Percentiles rank a stretch among this genome's conserved stretches.
Evolutionary conservation across 2,329 filamentous ascomycete species (phyloP).

Genomic region (Neofusicoccum parvum): DNA sequence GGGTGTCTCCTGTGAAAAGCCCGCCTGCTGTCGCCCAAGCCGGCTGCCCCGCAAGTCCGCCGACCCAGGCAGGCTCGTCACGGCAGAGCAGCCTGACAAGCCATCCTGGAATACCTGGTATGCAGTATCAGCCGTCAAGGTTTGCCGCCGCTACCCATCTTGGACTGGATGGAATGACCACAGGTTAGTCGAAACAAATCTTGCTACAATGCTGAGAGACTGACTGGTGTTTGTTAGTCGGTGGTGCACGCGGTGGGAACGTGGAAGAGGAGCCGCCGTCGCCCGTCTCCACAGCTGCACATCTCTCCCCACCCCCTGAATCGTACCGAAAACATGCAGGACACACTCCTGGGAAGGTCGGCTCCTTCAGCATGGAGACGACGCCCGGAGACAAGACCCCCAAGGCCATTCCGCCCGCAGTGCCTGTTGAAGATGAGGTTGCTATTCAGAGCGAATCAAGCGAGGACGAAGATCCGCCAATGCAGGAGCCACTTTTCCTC

Average conservation of each 20-base stretch:
- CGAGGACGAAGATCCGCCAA: slow-evolving; percentile 21
- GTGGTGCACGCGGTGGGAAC: neutral
- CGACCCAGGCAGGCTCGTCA: neutral
- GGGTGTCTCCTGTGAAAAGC: slow-evolving; percentile 15
- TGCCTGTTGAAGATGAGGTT: neutral
- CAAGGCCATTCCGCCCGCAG: neutral
- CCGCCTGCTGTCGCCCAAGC: neutral
- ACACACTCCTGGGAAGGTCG: slow-evolving; percentile 35
- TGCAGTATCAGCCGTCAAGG: slow-evolving; percentile 2
- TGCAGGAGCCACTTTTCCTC: slow-evolving; percentile 20
- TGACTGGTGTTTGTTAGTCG: neutral
- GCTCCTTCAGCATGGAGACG: slow-evolving; percentile 15
- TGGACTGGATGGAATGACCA: neutral
- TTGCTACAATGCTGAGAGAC: slow-evolving; percentile 30
- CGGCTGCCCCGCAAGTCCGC: slow-evolving; percentile 1
- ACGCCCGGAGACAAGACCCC: slow-evolving; percentile 19
- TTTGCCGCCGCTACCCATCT: slow-evolving; percentile 13
- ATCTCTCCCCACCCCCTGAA: slow-evolving; percentile 37
- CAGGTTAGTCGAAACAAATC: slow-evolving; percentile 23
- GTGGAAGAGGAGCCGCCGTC: slow-evolving; percentile 33
- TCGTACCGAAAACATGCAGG: slow-evolving; percentile 39
- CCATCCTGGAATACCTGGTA: neutral
- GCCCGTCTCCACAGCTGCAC: slow-evolving; percentile 34
- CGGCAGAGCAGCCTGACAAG: neutral
- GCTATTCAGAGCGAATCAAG: slow-evolving; percentile 23